Evolutionary conservation across 139 green algal species (phyloP), one percentile per base, ranked within the genome.

Genomic region (Coelastrella sp.): DNA sequence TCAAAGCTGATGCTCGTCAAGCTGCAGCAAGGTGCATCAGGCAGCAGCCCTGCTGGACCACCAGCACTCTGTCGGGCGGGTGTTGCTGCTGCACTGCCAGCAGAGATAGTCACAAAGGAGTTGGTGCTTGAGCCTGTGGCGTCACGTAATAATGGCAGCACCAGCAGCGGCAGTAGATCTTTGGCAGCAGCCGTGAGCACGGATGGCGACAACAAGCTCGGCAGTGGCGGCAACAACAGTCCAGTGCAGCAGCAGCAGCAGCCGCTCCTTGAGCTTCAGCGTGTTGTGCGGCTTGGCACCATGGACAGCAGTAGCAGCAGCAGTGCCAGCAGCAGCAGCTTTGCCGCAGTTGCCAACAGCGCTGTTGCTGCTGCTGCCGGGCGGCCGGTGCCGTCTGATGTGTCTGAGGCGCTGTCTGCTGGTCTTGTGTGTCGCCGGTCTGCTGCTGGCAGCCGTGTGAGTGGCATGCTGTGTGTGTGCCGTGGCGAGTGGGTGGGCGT

Each of bases 261-360:
- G 35, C 85, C 85, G 19, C 8, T 89, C 8, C 68, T 91, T 49
- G 70, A 87, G 60, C 89, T 91, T 24, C 89, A 91, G 27, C 82
- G 89, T 7, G 84, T 91, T 4, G 82, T 91, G 7, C 70, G 82
- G 1, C 58, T 91, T 6, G 89, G 89, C 68, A 91, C 76, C 73
- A 85, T 91, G 59, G 82, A 89, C n/a, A 75, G 49, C 11, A 74
- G 68, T 27, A 65, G 49, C 89, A 75, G 89, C 58, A 78, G 87
- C 49, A 65, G 72, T 59, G 19, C n/a, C 20, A 63, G 73, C 81
- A 87, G 70, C 60, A 27, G 72, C 58, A 70, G 84, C 85, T n/a
- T 22, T 58, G 70, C 66, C 58, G n/a, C 20, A 12, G 58, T 61
- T 76, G 61, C 72, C 73, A 49, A 24, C 73, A 49, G 72, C 85